A percentile compares a stretch with the other conserved stretches of the same genome.
Conservation (phyloP, 2,329 filamentous ascomycete genomes). For the Aureobasidium pullulans region DNA sequence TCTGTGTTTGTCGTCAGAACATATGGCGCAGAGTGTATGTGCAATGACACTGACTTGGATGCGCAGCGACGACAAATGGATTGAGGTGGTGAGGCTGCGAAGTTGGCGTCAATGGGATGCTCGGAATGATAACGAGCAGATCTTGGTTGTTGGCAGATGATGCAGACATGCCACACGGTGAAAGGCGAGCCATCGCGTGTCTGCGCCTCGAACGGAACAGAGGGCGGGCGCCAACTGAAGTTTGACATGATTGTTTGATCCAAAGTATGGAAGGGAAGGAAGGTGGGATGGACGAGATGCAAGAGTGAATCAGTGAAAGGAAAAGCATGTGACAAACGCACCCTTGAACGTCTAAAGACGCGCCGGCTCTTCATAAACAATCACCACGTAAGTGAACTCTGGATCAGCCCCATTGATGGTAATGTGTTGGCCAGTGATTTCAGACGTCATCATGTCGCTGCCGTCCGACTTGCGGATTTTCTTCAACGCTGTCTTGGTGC, state of each 20-base stretch:
- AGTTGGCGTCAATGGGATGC: conserved; percentile 1
- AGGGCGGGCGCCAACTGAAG: conserved; percentile 1
- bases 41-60: neutral
- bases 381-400: no score
- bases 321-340: conserved; percentile 2
- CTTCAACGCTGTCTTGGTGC: no score
- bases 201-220: conserved; percentile 10
- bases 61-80: conserved; percentile 7
- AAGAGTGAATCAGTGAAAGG: neutral
- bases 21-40: no score
- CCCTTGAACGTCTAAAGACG: neutral
- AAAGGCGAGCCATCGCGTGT: conserved; percentile 10
- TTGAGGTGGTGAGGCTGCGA: neutral
- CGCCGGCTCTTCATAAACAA: no score
- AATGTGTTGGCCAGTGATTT: no score
- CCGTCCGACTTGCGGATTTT: no score
- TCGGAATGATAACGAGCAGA: conserved; percentile 13
- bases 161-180: conserved; percentile 15
- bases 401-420: no score
- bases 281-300: neutral
- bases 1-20: neutral
- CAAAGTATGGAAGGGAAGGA: neutral
- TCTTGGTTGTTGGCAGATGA: conserved; percentile 12
- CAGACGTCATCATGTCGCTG: no score
- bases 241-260: conserved; percentile 1